Conservation (phyloP, 768 basidiomycete genomes). For the Amanita jacksonii region DNA sequence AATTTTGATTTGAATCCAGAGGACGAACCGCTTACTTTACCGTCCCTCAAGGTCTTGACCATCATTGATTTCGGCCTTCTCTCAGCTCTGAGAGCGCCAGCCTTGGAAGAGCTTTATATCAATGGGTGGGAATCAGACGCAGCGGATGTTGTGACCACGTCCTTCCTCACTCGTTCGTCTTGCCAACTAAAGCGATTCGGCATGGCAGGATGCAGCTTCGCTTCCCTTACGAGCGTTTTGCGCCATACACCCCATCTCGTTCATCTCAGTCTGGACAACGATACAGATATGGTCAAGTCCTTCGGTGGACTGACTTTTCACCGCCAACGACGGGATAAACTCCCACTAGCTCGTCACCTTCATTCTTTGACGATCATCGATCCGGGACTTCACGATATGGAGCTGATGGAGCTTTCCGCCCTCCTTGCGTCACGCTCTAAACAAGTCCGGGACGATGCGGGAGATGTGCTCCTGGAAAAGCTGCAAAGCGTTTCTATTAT, state of each 20-base stretch:
- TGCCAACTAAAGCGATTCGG: conserved; percentile 1
- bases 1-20: neutral
- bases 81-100: neutral
- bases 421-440: neutral
- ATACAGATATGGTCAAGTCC: neutral
- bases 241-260: conserved; percentile 1
- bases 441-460: neutral
- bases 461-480: neutral
- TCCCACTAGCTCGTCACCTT: neutral
- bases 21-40: neutral
- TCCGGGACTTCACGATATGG: neutral
- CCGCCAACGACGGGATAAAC: neutral
- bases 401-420: conserved; percentile 1
- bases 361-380: neutral
- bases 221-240: neutral
- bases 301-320: neutral
- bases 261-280: neutral
- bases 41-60: neutral
- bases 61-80: conserved; percentile 1
- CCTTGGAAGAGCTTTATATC: conserved; percentile 4
- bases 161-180: conserved; percentile 2
- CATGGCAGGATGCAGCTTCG: neutral
- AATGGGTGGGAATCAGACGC: neutral
- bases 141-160: neutral
- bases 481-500: neutral